Evolutionary conservation across 164 flowering plant genomes (phyloP).

Genomic region (Euptelea pleiosperma): DNA sequence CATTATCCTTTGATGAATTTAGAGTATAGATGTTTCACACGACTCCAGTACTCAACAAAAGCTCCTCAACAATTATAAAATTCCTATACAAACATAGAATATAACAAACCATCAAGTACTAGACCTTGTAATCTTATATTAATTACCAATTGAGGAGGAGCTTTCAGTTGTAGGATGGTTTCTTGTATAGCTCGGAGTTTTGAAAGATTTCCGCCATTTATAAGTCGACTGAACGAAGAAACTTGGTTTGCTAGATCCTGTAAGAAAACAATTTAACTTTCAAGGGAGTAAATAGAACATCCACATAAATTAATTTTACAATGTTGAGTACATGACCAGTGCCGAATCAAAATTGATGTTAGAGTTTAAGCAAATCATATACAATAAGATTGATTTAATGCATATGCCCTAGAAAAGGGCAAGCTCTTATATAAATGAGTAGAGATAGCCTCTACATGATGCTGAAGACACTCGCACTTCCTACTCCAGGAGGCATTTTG

Average conservation of each 20-base stretch:
- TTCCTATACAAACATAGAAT: background rate
- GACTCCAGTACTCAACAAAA: too few relatives aligned
- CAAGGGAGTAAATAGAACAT: background rate
- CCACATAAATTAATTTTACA: background rate
- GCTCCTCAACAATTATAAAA: background rate
- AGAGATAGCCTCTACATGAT: background rate
- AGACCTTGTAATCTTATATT: background rate
- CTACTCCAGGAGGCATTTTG: background rate
- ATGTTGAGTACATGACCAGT: background rate
- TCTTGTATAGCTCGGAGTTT: constrained; percentile 39
- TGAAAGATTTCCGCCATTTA: constrained; percentile 31
- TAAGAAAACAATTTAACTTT: background rate
- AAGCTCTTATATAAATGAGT: background rate
- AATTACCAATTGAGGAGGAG: constrained; percentile 36
- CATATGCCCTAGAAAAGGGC: background rate
- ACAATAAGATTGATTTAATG: background rate
- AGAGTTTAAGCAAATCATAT: too few relatives aligned
- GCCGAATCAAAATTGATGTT: background rate
- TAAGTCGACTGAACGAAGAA: constrained; percentile 16
- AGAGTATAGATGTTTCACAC: too few relatives aligned
- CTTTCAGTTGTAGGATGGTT: constrained; percentile 30
- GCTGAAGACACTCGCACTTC: background rate
- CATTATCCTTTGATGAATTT: too few relatives aligned
- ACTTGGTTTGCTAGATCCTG: constrained; percentile 27
- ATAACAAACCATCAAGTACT: background rate